A percentile compares a stretch with the other conserved stretches of the same genome.
These are phyloP conservation scores for Eucalyptus leucophloia DNA, from an alignment of 345 rosid genomes.

Conservation along the genomic window DNA sequence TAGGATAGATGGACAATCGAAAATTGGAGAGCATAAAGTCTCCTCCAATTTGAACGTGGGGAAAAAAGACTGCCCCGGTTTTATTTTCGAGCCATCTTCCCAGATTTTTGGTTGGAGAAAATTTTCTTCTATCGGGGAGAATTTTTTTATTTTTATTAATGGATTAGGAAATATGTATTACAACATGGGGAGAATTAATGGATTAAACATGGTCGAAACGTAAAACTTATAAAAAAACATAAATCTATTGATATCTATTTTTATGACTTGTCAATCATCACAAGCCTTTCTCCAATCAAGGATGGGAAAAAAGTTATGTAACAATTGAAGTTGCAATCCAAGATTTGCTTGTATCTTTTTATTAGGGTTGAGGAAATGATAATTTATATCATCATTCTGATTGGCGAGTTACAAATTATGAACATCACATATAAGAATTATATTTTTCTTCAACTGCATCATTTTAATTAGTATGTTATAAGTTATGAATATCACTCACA, in stretches of 20 bases:
- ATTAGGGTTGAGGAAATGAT: not conserved
- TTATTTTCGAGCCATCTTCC: not conserved
- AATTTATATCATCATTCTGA: rapidly evolving
- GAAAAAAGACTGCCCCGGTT: not conserved
- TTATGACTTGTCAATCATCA: not conserved
- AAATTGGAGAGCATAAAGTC: not conserved
- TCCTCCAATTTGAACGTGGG: not conserved
- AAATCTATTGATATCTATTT: not conserved
- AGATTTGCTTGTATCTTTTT: not conserved
- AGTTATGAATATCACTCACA: rapidly evolving
- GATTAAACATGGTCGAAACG: rapidly evolving
- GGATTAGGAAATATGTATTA: too few species aligned
- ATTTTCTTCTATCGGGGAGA: not conserved
- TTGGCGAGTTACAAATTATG: rapidly evolving
- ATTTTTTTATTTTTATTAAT: not conserved
- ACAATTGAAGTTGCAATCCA: not conserved
- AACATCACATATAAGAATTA: rapidly evolving
- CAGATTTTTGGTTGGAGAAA: not conserved
- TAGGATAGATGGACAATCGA: not conserved
- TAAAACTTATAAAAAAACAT: not conserved
- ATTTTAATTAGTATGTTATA: rapidly evolving
- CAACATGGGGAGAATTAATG: too few species aligned
- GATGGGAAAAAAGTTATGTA: not conserved
- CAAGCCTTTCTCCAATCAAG: not conserved
- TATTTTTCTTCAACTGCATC: not conserved